phyloP scores from a whole-genome alignment of 2,329 filamentous ascomycete species.

The Fusarium sp. region DNA sequence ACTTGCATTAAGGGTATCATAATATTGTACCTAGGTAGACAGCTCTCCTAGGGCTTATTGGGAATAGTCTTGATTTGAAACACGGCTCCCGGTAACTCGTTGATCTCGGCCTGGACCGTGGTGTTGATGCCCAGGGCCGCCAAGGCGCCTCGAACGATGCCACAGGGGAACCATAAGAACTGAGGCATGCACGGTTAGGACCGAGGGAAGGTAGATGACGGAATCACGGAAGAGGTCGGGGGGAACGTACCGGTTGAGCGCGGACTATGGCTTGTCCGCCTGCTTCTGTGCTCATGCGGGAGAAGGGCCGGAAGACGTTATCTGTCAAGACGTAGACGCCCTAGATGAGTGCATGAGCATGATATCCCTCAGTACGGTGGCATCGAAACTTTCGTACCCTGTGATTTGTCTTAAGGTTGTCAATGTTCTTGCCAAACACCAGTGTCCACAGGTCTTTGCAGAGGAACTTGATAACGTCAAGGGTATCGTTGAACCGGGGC shows the following conservation, averaged over 20 bases:
- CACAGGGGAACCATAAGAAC: constrained; percentile 96
- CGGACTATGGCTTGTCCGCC: constrained; percentile 74
- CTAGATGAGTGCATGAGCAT: constrained; percentile 50
- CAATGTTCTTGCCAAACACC: constrained; percentile 94
- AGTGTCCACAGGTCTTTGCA: constrained; percentile 98
- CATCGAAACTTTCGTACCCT: constrained; percentile 61
- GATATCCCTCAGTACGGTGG: not conserved
- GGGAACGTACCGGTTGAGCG: constrained; percentile 75
- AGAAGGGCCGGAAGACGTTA: constrained; percentile 86
- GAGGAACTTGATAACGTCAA: constrained; percentile 97
- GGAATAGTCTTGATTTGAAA: constrained; percentile 93
- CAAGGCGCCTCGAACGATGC: constrained; percentile 88
- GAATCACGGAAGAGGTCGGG: constrained; percentile 7
- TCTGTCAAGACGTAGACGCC: constrained; percentile 97
- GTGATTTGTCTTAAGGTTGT: constrained; percentile 98
- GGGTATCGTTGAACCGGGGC: constrained; percentile 86
- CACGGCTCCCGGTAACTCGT: constrained; percentile 83
- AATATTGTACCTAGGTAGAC: constrained; percentile 31
- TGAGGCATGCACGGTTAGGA: constrained; percentile 49
- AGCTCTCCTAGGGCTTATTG: constrained; percentile 57
- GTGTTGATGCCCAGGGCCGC: constrained; percentile 91
- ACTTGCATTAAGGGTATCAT: constrained; percentile 39
- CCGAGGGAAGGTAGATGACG: not conserved
- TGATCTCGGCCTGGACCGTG: constrained; percentile 89
- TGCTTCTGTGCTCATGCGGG: constrained; percentile 84